Evolutionary conservation across 2,329 filamentous ascomycete species (phyloP).

Genomic region (Penicillium crustosum): DNA sequence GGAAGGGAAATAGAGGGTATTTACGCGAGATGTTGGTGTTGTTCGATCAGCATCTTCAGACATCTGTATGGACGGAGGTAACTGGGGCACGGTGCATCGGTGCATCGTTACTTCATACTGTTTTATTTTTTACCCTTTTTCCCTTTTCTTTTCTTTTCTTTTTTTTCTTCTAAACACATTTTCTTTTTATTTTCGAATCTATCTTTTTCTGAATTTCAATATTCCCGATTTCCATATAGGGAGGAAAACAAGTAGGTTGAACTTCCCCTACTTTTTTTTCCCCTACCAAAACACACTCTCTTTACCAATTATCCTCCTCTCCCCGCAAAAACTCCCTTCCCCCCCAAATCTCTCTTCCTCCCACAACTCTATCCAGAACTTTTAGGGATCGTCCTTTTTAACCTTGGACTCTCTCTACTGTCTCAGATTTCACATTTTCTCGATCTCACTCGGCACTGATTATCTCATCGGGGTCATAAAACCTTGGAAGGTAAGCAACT

Average conservation of each 20-base stretch:
- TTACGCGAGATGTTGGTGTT: slow-evolving; percentile 3
- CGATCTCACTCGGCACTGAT: neutral
- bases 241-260: neutral
- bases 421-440: neutral
- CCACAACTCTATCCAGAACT: neutral
- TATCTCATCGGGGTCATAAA: neutral
- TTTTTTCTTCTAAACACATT: neutral
- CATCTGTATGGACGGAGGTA: slow-evolving; percentile 5
- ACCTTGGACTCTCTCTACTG: neutral
- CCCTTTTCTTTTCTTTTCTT: neutral
- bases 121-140: slow-evolving; percentile 5
- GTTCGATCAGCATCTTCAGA: slow-evolving; percentile 17
- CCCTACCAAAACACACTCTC: neutral
- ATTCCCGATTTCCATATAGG: neutral
- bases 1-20: neutral
- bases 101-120: slow-evolving; percentile 15
- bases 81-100: slow-evolving; percentile 11
- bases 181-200: neutral
- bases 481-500: neutral
- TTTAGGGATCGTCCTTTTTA: neutral
- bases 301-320: neutral
- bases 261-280: neutral
- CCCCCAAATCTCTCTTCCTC: neutral
- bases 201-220: neutral
- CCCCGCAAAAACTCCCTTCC: neutral